Evolutionary conservation across 2,329 filamentous ascomycete species (phyloP).

Genomic region (Rhinocladiella similis): DNA sequence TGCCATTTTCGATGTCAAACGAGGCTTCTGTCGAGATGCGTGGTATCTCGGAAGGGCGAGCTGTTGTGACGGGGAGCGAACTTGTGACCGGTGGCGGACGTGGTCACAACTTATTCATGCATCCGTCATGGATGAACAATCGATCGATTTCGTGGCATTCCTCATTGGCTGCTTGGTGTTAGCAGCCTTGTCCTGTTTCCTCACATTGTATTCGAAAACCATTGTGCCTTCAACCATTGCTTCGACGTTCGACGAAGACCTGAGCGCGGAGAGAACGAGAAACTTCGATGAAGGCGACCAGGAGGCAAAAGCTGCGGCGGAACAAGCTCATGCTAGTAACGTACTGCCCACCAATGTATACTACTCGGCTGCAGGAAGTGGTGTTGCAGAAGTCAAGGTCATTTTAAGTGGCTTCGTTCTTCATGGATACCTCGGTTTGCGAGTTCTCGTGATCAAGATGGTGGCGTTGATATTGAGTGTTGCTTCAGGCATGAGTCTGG

Average conservation of each 20-base stretch:
- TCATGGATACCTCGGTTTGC: constrained; percentile 88
- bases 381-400: constrained; percentile 94
- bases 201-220: constrained; percentile 90
- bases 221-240: constrained; percentile 80
- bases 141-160: constrained; percentile 78
- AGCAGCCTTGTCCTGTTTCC: constrained; percentile 69
- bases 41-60: constrained; percentile 74
- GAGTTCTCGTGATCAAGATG: constrained; percentile 84
- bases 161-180: constrained; percentile 70
- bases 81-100: constrained; percentile 61
- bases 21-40: constrained; percentile 73
- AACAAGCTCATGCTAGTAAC: constrained; percentile 39
- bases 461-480: constrained; percentile 82
- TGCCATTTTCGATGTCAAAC: constrained; percentile 84
- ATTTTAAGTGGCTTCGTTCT: constrained; percentile 97
- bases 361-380: constrained; percentile 92
- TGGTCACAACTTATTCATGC: constrained; percentile 66
- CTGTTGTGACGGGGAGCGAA: constrained; percentile 59
- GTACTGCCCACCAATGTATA: constrained; percentile 59
- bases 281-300: constrained; percentile 41
- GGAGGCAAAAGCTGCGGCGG: constrained; percentile 41
- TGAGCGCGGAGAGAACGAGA: constrained; percentile 60
- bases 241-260: constrained; percentile 87
- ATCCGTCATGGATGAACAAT: constrained; percentile 49
- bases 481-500: constrained; percentile 86